Evolutionary conservation across 352 stramenopile species (phyloP).

Genomic region (Globisporangium lucens): DNA sequence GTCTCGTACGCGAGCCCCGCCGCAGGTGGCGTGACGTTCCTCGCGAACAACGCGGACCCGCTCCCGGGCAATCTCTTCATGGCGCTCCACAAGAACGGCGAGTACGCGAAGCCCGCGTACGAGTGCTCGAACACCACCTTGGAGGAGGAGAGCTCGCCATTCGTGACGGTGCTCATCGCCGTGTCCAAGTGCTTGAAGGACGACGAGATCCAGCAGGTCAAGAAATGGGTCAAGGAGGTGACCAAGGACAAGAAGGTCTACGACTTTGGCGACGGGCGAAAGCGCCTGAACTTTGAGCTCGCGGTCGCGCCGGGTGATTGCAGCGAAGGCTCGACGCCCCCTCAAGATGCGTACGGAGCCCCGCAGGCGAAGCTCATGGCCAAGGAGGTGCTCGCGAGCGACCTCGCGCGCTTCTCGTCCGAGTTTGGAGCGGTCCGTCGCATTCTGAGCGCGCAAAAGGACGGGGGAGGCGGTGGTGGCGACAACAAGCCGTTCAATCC

Average conservation of each 20-base stretch:
- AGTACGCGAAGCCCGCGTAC: slow-evolving; percentile 2
- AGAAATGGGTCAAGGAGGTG: slow-evolving; percentile 36
- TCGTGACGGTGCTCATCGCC: slow-evolving; percentile 37
- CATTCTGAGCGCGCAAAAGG: slow-evolving; percentile 5
- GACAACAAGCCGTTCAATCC: too few species aligned
- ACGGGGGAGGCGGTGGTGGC: too few species aligned
- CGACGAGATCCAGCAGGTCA: slow-evolving; percentile 28
- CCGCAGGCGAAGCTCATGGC: slow-evolving; percentile 9
- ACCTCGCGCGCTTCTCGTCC: slow-evolving; percentile 6
- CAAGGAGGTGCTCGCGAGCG: slow-evolving; percentile 7
- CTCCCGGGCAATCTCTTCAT: slow-evolving; percentile 14
- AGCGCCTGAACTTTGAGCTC: slow-evolving; percentile 11
- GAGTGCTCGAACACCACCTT: slow-evolving; percentile 1
- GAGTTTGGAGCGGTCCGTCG: slow-evolving; percentile 9
- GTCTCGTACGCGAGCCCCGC: slow-evolving; percentile 2
- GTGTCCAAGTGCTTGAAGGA: slow-evolving; percentile 59
- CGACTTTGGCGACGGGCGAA: neutral
- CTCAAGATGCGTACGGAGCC: neutral
- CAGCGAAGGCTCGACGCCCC: slow-evolving; percentile 10
- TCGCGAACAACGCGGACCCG: slow-evolving; percentile 11
- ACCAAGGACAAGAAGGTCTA: too few species aligned
- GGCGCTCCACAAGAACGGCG: neutral
- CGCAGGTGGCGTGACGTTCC: slow-evolving; percentile 20
- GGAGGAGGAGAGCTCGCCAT: slow-evolving; percentile 6
- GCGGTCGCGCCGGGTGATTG: slow-evolving; percentile 34